phyloP scores from a whole-genome alignment of 2,329 filamentous ascomycete species.

The Botryosphaeria dothidea region DNA sequence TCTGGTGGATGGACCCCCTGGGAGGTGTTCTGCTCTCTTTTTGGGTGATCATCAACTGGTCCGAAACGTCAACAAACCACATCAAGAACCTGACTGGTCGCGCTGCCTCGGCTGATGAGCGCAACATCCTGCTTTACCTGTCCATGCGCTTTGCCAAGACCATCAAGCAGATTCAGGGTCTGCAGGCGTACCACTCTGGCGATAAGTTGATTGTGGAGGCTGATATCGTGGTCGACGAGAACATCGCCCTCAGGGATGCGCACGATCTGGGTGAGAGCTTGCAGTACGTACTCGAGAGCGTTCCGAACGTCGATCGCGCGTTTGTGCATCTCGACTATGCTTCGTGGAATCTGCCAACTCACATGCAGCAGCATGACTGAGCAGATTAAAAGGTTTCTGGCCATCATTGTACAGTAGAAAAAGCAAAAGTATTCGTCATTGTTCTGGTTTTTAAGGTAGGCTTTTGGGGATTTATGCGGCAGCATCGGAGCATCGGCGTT shows the following conservation, averaged over 20 bases:
- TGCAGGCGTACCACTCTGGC: constrained; percentile 82
- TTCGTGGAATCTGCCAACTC: constrained; percentile 51
- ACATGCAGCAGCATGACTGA: constrained; percentile 49
- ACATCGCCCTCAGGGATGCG: constrained; percentile 73
- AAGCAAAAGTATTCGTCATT: background rate
- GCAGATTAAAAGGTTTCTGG: background rate
- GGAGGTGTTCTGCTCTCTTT: constrained; percentile 77
- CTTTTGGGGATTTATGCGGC: background rate
- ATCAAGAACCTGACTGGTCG: constrained; percentile 80
- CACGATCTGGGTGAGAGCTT: constrained; percentile 78
- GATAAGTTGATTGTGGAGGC: constrained; percentile 84
- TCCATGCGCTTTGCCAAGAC: constrained; percentile 92
- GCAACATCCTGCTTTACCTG: constrained; percentile 83
- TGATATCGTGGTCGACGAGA: constrained; percentile 79
- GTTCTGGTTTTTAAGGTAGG: background rate
- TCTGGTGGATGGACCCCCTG: constrained; percentile 83
- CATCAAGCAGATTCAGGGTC: constrained; percentile 81
- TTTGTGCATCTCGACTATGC: constrained; percentile 57
- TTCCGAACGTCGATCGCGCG: constrained; percentile 68
- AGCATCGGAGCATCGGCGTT: constrained; percentile 2
- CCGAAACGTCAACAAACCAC: constrained; percentile 69
- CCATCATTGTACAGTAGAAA: background rate
- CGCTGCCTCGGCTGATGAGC: constrained; percentile 75
- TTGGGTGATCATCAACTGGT: constrained; percentile 81
- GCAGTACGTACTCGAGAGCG: constrained; percentile 82